These are phyloP conservation scores for Podaxis pistillaris DNA, from an alignment of 768 basidiomycete genomes.

Conservation along the genomic window DNA sequence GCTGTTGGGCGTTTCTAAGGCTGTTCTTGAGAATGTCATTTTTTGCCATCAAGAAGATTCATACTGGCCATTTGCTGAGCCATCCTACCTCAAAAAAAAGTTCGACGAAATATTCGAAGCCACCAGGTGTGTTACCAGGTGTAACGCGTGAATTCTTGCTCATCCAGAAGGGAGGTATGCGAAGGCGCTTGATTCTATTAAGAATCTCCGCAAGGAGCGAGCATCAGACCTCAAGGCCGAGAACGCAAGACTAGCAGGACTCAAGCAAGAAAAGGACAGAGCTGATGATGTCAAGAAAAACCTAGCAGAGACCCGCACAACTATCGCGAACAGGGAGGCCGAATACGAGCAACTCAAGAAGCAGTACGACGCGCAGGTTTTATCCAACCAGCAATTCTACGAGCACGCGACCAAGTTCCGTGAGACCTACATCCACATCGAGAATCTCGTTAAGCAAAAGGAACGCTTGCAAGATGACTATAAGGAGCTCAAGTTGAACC, in stretches of 20 bases:
- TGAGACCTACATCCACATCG: constrained; percentile 74
- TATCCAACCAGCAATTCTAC: constrained; percentile 76
- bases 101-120: constrained; percentile 99
- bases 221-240: constrained; percentile 90
- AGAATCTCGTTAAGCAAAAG: constrained; percentile 61
- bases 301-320: constrained; percentile 55
- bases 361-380: constrained; percentile 61
- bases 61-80: constrained; percentile 95
- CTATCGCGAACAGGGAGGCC: constrained; percentile 68
- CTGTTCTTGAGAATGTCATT: constrained; percentile 98
- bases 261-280: constrained; percentile 80
- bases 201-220: constrained; percentile 85
- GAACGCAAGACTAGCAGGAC: constrained; percentile 76
- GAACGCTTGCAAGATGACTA: constrained; percentile 61
- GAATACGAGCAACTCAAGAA: constrained; percentile 71
- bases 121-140: constrained; percentile 60
- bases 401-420: constrained; percentile 84
- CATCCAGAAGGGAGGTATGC: constrained; percentile 66
- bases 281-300: constrained; percentile 79
- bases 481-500: constrained; percentile 56
- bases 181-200: constrained; percentile 93
- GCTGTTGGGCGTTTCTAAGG: constrained; percentile 91
- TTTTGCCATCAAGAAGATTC: constrained; percentile 99
- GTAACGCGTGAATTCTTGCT: neutral
- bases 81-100: constrained; percentile 92